Evolutionary conservation across 2,329 filamentous ascomycete genomes (phyloP).

Genomic region (Cryphonectria parasitica): DNA sequence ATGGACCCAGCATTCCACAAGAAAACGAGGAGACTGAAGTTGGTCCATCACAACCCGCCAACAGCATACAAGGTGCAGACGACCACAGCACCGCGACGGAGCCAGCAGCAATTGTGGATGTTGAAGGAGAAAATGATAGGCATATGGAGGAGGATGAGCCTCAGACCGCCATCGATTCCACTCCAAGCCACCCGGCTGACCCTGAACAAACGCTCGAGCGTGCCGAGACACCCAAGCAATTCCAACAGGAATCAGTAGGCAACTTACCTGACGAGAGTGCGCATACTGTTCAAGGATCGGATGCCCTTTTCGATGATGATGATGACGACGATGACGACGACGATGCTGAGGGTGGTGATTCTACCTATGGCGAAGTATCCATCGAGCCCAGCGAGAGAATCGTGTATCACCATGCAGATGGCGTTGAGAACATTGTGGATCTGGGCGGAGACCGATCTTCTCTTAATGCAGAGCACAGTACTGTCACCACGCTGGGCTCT

Average conservation of each 20-base stretch:
- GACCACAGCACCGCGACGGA: neutral
- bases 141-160: neutral
- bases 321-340: constrained; percentile 29
- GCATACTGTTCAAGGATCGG: constrained; percentile 41
- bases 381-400: constrained; percentile 16
- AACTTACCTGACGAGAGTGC: constrained; percentile 31
- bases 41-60: neutral
- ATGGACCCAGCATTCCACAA: neutral
- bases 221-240: constrained; percentile 6
- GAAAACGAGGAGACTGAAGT: neutral
- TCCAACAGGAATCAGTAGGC: constrained; percentile 6
- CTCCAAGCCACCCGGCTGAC: neutral
- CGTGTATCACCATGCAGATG: constrained; percentile 15
- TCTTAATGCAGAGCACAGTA: constrained; percentile 12
- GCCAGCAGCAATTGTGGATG: neutral
- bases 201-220: neutral
- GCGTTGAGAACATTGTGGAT: constrained; percentile 12
- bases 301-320: constrained; percentile 40
- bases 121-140: neutral
- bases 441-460: constrained; percentile 17
- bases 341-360: constrained; percentile 14
- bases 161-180: constrained; percentile 2
- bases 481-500: neutral
- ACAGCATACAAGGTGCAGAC: neutral
- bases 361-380: constrained; percentile 17